Conservation (phyloP, 2,329 filamentous ascomycete genomes). For the Cordyceps javanica region DNA sequence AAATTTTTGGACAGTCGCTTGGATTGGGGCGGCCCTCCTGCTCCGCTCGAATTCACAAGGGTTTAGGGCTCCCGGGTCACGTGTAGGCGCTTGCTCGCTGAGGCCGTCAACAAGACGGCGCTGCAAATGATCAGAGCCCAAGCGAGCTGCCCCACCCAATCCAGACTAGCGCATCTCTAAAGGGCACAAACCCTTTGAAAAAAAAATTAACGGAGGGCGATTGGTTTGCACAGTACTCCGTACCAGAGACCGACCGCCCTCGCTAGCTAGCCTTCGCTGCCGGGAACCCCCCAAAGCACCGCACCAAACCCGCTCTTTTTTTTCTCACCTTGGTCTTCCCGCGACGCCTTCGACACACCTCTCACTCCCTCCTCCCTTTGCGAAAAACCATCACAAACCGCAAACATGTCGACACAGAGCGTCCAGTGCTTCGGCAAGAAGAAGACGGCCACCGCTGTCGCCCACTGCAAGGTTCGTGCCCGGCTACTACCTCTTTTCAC, state of each 20-base stretch:
- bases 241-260: background rate
- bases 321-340: constrained; percentile 3
- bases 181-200: constrained; percentile 13
- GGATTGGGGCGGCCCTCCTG: background rate
- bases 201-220: constrained; percentile 2
- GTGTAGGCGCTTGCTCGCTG: background rate
- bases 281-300: background rate
- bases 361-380: constrained; percentile 3
- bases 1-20: constrained; percentile 9
- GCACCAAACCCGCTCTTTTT: constrained; percentile 15
- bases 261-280: background rate
- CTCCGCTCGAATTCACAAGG: background rate
- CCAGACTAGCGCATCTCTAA: background rate
- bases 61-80: constrained; percentile 9
- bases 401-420: constrained; percentile 65
- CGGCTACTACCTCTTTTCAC: too few relatives aligned
- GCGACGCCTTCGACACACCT: constrained; percentile 2
- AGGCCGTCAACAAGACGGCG: background rate
- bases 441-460: constrained; percentile 84
- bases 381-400: constrained; percentile 11
- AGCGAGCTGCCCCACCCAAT: background rate
- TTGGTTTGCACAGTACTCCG: background rate
- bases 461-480: constrained; percentile 77
- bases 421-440: constrained; percentile 99
- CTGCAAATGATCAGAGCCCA: background rate